Evolutionary conservation across 2,329 filamentous ascomycete genomes (phyloP).

Genomic region (Aschersonia sp.): DNA sequence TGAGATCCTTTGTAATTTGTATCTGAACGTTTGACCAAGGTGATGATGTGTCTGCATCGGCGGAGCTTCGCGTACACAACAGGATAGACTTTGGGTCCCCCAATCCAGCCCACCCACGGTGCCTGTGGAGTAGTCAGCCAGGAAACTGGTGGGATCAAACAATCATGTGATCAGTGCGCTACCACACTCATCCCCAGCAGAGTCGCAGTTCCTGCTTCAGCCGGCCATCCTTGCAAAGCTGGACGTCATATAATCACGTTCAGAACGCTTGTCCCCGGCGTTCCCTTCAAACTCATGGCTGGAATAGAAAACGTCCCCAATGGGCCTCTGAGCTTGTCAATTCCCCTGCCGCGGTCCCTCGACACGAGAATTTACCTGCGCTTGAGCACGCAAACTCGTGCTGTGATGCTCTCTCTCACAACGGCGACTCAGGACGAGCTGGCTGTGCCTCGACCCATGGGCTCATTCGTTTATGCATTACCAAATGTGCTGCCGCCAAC

Average conservation of each 20-base stretch:
- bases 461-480: conserved; percentile 87
- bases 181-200: not conserved
- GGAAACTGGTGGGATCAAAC: not conserved
- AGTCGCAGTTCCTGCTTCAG: not conserved
- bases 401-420: conserved; percentile 45
- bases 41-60: no score
- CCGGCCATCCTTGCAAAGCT: no score
- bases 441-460: conserved; percentile 44
- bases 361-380: conserved; percentile 48
- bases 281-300: not conserved
- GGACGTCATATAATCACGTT: no score
- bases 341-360: conserved; percentile 44
- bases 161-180: conserved; percentile 7
- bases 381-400: conserved; percentile 41
- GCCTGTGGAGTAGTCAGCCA: no score
- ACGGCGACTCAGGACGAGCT: conserved; percentile 39
- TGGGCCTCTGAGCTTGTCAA: conserved; percentile 24
- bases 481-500: conserved; percentile 54
- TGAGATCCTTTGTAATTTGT: no score
- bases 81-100: no score
- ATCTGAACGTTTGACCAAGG: no score
- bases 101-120: no score
- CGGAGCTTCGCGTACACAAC: no score
- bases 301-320: not conserved
- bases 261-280: no score